Evolutionary conservation across 169 alveolate species (phyloP).

Genomic region (Plasmodium falciparum): DNA sequence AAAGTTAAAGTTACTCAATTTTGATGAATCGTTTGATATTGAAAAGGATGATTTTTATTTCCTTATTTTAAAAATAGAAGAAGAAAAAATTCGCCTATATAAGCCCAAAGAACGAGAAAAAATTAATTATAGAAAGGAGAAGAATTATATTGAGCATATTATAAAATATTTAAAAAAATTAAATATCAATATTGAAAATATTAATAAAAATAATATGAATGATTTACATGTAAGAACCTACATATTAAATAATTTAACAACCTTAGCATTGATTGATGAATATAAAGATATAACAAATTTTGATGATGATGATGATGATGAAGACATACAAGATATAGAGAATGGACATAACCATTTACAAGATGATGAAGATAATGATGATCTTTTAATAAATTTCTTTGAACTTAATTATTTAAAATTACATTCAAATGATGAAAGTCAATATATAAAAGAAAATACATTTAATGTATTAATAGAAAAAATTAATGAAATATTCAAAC

Average conservation of each 20-base stretch:
- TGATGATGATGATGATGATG: slow-evolving; percentile 45
- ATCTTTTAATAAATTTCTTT: slow-evolving; percentile 25
- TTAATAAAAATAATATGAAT: slow-evolving; percentile 51
- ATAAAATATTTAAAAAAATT: slow-evolving; percentile 57
- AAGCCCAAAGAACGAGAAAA: slow-evolving; percentile 75
- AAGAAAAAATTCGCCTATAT: slow-evolving; percentile 64
- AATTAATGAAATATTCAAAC: slow-evolving; percentile 62
- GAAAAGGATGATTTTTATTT: slow-evolving; percentile 51
- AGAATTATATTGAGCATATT: slow-evolving; percentile 64
- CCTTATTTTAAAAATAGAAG: slow-evolving; percentile 64
- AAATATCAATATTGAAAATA: slow-evolving; percentile 36
- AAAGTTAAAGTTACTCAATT: slow-evolving; percentile 41
- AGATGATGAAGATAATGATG: slow-evolving; percentile 10
- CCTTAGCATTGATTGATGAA: slow-evolving; percentile 69
- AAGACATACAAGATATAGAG: neutral
- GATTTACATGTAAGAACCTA: slow-evolving; percentile 37
- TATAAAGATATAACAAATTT: slow-evolving; percentile 36
- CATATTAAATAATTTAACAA: slow-evolving; percentile 52
- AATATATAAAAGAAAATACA: neutral
- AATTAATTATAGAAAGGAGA: slow-evolving; percentile 58
- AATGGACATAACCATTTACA: neutral
- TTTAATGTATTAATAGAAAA: slow-evolving; percentile 18
- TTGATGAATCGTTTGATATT: slow-evolving; percentile 16
- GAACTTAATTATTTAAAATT: slow-evolving; percentile 19
- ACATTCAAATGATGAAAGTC: slow-evolving; percentile 21